Conservation (phyloP, 2,329 filamentous ascomycete species). For the Botrytis elliptica region DNA sequence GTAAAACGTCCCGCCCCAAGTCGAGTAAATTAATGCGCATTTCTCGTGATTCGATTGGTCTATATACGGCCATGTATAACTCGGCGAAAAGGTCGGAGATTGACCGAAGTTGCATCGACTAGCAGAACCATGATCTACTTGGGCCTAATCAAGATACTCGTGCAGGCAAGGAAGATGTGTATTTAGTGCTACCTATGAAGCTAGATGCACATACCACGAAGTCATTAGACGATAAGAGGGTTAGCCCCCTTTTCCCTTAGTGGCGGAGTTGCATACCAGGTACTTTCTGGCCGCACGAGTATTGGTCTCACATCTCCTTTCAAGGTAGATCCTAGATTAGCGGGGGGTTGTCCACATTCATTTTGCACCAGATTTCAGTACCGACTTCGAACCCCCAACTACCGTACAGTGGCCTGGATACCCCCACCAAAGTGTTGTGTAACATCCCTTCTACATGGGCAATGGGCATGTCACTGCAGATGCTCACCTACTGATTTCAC, state of each 20-base stretch:
- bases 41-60: not conserved
- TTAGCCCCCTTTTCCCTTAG: not conserved
- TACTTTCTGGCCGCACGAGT: not conserved
- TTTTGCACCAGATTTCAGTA: conserved; percentile 18
- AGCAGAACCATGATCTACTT: not conserved
- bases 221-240: not conserved
- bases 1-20: not conserved
- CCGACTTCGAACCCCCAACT: conserved; percentile 2
- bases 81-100: conserved; percentile 4
- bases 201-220: not conserved
- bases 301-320: conserved; percentile 7
- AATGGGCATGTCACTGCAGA: not conserved
- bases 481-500: not conserved
- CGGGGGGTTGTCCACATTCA: conserved; percentile 15
- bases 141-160: conserved; percentile 8
- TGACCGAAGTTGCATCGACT: not conserved
- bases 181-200: not conserved
- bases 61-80: not conserved
- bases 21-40: conserved; percentile 3
- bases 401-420: not conserved
- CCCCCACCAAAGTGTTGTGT: conserved; percentile 1
- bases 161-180: not conserved
- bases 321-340: conserved; percentile 3
- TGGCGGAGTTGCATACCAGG: not conserved
- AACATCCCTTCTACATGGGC: not conserved